A percentile compares a stretch with the other conserved stretches of the same genome.
These are phyloP conservation scores for Haplosporangium sp. DNA, from an alignment of 371 early-diverging fungal species.

Conservation along the genomic window DNA sequence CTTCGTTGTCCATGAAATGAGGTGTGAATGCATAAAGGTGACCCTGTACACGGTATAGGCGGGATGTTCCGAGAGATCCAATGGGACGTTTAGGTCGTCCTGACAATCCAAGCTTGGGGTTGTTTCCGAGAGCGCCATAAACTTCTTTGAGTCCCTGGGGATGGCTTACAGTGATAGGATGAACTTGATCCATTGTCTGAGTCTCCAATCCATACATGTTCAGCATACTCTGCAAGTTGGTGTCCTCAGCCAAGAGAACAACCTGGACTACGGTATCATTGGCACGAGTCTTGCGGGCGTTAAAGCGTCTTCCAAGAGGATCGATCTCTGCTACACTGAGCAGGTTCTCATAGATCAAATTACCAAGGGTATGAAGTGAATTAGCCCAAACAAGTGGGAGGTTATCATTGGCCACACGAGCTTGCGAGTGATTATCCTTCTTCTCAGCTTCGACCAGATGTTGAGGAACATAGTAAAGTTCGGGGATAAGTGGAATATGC, in stretches of 20 bases:
- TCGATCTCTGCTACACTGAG: slow-evolving; percentile 86
- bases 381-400: slow-evolving; percentile 94
- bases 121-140: slow-evolving; percentile 80
- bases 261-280: slow-evolving; percentile 81
- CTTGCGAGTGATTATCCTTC: slow-evolving; percentile 77
- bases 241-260: slow-evolving; percentile 82
- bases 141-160: slow-evolving; percentile 88
- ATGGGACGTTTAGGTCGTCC: slow-evolving; percentile 84
- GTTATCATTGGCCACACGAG: slow-evolving; percentile 88
- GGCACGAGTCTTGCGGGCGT: slow-evolving; percentile 58
- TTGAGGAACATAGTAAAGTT: slow-evolving; percentile 85
- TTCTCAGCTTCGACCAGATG: slow-evolving; percentile 83
- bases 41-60: slow-evolving; percentile 87
- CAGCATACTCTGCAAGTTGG: slow-evolving; percentile 76
- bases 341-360: slow-evolving; percentile 82
- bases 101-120: slow-evolving; percentile 80
- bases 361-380: slow-evolving; percentile 84
- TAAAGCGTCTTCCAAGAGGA: slow-evolving; percentile 85
- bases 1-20: slow-evolving; percentile 91
- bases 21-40: slow-evolving; percentile 90
- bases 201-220: slow-evolving; percentile 85
- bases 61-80: slow-evolving; percentile 85
- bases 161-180: slow-evolving; percentile 79
- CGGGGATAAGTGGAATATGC: slow-evolving; percentile 75
- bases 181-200: slow-evolving; percentile 75